Conservation (phyloP, 768 basidiomycete genomes). For the Dictyophora rubrovolvata region DNA sequence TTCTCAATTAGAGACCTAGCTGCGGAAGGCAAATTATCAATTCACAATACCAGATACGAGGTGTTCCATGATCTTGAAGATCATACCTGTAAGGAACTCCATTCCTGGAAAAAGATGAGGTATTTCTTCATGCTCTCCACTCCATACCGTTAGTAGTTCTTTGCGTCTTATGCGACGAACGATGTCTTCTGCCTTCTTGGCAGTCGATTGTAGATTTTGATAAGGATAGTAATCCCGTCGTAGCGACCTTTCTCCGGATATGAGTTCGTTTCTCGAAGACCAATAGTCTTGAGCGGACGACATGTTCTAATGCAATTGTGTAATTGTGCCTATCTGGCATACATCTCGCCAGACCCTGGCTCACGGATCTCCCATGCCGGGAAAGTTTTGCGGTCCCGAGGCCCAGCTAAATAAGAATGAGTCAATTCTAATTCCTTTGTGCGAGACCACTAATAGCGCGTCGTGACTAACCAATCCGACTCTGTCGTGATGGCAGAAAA, state of each 20-base stretch:
- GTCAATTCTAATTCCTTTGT: too few relatives aligned
- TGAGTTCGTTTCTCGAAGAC: constrained; percentile 18
- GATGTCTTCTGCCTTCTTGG: constrained; percentile 46
- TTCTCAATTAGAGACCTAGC: constrained; percentile 47
- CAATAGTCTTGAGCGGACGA: constrained; percentile 3
- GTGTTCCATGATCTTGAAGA: neutral
- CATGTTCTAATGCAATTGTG: neutral
- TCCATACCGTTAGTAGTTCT: constrained; percentile 56
- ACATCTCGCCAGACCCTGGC: too few relatives aligned
- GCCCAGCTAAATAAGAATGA: too few relatives aligned
- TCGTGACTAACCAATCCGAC: too few relatives aligned
- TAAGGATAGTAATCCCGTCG: constrained; percentile 35
- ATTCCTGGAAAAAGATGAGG: constrained; percentile 67
- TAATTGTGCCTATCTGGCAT: neutral
- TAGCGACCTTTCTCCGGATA: constrained; percentile 35
- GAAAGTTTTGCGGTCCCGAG: too few relatives aligned
- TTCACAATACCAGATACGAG: neutral
- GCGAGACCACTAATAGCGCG: too few relatives aligned
- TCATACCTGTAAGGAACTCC: constrained; percentile 62
- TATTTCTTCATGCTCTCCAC: constrained; percentile 36
- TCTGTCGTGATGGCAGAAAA: too few relatives aligned
- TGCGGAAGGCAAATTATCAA: constrained; percentile 14
- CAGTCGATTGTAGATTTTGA: constrained; percentile 24
- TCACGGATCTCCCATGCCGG: too few relatives aligned
- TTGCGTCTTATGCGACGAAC: constrained; percentile 41